A percentile compares a stretch with the other conserved stretches of the same genome.
Conservation (phyloP, 1,284 basidiomycete genomes). For the Moesziomyces sp. region DNA sequence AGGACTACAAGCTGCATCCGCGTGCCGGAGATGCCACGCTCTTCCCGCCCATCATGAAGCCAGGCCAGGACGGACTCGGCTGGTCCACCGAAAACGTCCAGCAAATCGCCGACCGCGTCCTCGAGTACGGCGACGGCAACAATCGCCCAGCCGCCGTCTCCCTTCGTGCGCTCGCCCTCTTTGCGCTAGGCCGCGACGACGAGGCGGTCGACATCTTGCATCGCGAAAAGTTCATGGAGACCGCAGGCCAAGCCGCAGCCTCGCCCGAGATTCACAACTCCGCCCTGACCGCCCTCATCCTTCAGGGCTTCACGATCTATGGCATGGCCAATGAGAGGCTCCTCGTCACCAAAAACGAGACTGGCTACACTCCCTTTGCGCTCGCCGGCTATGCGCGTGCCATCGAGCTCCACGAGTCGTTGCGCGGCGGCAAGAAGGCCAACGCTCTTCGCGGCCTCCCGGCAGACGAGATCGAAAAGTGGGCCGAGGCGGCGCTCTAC, state of each 20-base stretch:
- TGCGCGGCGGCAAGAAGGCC: conserved; percentile 59
- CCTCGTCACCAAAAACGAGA: conserved; percentile 32
- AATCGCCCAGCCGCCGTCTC: conserved; percentile 37
- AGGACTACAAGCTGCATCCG: conserved; percentile 44
- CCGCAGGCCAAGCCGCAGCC: conserved; percentile 30
- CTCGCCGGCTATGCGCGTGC: conserved; percentile 59
- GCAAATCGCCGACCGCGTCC: conserved; percentile 41
- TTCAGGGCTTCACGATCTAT: conserved; percentile 59
- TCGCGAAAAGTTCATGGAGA: conserved; percentile 52
- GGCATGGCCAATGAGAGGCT: conserved; percentile 65
- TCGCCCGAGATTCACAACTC: conserved; percentile 41
- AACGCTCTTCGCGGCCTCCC: conserved; percentile 58
- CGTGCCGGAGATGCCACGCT: conserved; percentile 30
- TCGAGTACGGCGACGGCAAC: conserved; percentile 35
- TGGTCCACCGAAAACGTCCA: conserved; percentile 49
- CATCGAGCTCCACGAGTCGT: conserved; percentile 61
- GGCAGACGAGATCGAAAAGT: conserved; percentile 65
- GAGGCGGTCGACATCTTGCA: conserved; percentile 59
- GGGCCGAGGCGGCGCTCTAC: conserved; percentile 65
- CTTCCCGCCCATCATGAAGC: conserved; percentile 52
- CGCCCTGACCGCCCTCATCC: conserved; percentile 43
- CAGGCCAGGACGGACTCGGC: conserved; percentile 36
- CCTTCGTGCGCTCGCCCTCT: conserved; percentile 55
- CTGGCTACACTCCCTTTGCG: conserved; percentile 54
- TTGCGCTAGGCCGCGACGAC: conserved; percentile 59